Base-by-base conservation (phyloP, 129 eudicot genomes). In the Flaveria brownii region DNA sequence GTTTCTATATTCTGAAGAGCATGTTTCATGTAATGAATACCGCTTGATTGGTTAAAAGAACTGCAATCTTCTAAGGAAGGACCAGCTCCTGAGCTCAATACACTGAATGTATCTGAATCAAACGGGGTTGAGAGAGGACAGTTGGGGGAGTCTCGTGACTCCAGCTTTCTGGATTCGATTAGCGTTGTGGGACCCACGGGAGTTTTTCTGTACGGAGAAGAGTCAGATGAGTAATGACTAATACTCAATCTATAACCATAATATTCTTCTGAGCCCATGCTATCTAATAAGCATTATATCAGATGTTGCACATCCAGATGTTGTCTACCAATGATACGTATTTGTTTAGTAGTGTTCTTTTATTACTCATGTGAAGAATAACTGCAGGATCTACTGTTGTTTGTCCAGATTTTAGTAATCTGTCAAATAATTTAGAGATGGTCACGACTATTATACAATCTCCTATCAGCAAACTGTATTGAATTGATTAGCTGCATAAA, bases 1-100 rank as follows among this genome's bases (percentile, higher is more conserved):
- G 84, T 83, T 72, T 93, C 98, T 69, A 93, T 77, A 71, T 93
- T 86, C 71, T 66, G 88, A 73, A 93, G 84, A 51, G 88, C 76
- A 80, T 86, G 76, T 60, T 71, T 78, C 73, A 90, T 86, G 80
- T 75, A 74, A 10, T 59, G 82, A 70, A 68, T 80, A 63, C 71
- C 3, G 70, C 57, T 71, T 28, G 82, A 80, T 51, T 57, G 87
- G 54, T 87, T 85, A 43, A 78, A 77, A 56, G 83, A 74, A 57
- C 73, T 81, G 55, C 75, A 81, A 75, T 84, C 86, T 78, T 87
- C 96, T 67, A 86, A 76, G n/a, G 91, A 86, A 68, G 84, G 87
- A 56, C 90, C 89, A 66, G 86, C 65, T 55, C 80, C 87, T 2
- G 96, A 92, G 50, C 89, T 88, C 55, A 82, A 79, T 49, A 87